Base-by-base conservation (phyloP, 345 rosid genomes). In the Heritiera littoralis region DNA sequence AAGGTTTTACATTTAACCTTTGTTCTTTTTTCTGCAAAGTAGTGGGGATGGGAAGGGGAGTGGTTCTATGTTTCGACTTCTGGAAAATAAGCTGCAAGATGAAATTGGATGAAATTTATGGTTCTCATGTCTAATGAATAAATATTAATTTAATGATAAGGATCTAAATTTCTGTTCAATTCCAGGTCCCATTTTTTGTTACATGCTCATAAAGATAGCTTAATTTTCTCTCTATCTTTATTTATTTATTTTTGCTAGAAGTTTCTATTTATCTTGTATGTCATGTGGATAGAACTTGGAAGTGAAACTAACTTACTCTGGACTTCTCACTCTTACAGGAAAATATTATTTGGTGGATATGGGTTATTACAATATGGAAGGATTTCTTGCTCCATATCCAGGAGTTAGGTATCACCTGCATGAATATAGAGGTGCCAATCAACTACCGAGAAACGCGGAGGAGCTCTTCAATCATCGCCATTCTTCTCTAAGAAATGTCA, bases 391-490 rank as follows among this genome's bases (percentile, higher is more conserved):
- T 78, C 97, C 98, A 66, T 92, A 89, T 84, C 77, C 86, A n/a
- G 90, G 92, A 75, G 79, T 85, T 56, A 89, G 94, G 56, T 89
- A 84, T 81, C 72, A 81, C 75, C 79, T 83, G 71, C 90, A 86
- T 76, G 90, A 90, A 78, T 90, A 80, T 78, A 87, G 86, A 71
- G 98, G 97, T 20, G 93, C 91, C 2, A 88, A 88, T 63, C 86
- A 88, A 72, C 74, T 90, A 74, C 97, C 94, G 6, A 86, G 86
- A 84, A 93, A 87, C 74, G 87, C 89, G 6, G 83, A 80, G 82
- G 98, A 94, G 76, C 89, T 92, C 23, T 94, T 86, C 78, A 94
- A 92, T 68, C 93, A 92, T 82, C 84, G 97, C 52, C 97, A 92
- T 86, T 83, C 86, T 14, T 87, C 78, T 71, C 85, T 90, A 45